phyloP scores from a whole-genome alignment of 352 stramenopile genomes.

The Aphanomyces euteiches region DNA sequence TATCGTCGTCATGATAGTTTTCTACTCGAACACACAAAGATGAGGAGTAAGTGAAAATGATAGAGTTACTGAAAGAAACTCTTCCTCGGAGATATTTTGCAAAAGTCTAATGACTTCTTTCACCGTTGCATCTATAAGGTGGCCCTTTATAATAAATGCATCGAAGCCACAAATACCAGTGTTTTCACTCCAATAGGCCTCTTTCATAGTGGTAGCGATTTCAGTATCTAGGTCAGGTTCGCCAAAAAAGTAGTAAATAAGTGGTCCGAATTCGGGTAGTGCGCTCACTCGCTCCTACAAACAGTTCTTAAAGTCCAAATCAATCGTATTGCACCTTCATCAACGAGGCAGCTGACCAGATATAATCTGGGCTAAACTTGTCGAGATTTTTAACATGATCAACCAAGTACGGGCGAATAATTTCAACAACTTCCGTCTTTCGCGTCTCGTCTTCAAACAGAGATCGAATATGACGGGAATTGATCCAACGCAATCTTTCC shows the following conservation, averaged over 20 bases:
- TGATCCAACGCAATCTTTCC: slow-evolving; percentile 85
- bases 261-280: slow-evolving; percentile 71
- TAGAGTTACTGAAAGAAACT: slow-evolving; percentile 44
- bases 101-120: slow-evolving; percentile 46
- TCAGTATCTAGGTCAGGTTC: slow-evolving; percentile 50
- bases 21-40: slow-evolving; percentile 36
- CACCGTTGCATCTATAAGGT: slow-evolving; percentile 46
- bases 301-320: neutral
- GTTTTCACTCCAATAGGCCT: slow-evolving; percentile 64
- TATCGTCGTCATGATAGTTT: slow-evolving; percentile 71
- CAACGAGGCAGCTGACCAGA: slow-evolving; percentile 68
- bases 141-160: neutral
- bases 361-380: slow-evolving; percentile 53
- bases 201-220: slow-evolving; percentile 59
- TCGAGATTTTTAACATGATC: slow-evolving; percentile 35
- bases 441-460: slow-evolving; percentile 61
- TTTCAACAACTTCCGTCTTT: slow-evolving; percentile 49
- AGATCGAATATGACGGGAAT: slow-evolving; percentile 78
- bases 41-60: neutral
- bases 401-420: slow-evolving; percentile 66
- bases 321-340: slow-evolving; percentile 57
- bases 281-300: slow-evolving; percentile 68
- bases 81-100: slow-evolving; percentile 48
- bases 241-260: slow-evolving; percentile 71
- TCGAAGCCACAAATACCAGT: slow-evolving; percentile 34